Base-by-base conservation (phyloP, 2,329 filamentous ascomycete genomes). In the Arthrobotrys iridis region DNA sequence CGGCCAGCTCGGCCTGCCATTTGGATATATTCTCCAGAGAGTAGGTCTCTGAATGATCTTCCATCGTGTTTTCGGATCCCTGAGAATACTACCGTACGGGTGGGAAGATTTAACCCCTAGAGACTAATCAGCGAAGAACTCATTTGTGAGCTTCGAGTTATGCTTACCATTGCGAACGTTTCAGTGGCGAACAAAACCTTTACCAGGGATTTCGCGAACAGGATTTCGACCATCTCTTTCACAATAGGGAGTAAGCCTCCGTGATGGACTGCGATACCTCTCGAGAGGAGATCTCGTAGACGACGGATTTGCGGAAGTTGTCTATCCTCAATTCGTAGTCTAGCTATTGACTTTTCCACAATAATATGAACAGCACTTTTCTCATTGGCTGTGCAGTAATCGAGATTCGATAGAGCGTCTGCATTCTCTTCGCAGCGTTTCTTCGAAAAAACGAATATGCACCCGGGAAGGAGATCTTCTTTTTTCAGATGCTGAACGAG, bases 371-470 rank as follows among this genome's bases (percentile, higher is more conserved):
- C 96, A 48, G 92, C 90, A 79, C 95, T 99, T 86, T 97, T 98
- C 83, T 99, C 95, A 2, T 90, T 87, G 0, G 93, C 93, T 4
- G 91, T 97, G 81, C 91, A 96, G 80, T 96, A 98, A 80, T 99
- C 95, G 78, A 97, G 90, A 80, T 97, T 98, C 76, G 92, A 94
- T 20, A 99, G 85, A 0, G 95, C 94, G 81, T 97, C 93, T 0
- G 95, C 95, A 81, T 98, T 99, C 81, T 98, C 93, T 82, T 99
- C 95, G 80, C 95, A 98, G 60, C 95, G 87, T 83, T 95, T 97
- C 84, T 98, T 99, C 1, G 95, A 99, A 82, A 99, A 99, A 66
- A 99, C 94, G 81, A 99, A 99, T 78, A 99, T 96, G 81, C 94
- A 98, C 6, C 91, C 93, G 0, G 95, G 95, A 2, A 99, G 87